These are phyloP conservation scores for Penicillium crustosum DNA, from an alignment of 2,329 filamentous ascomycete species.

Conservation along the genomic window DNA sequence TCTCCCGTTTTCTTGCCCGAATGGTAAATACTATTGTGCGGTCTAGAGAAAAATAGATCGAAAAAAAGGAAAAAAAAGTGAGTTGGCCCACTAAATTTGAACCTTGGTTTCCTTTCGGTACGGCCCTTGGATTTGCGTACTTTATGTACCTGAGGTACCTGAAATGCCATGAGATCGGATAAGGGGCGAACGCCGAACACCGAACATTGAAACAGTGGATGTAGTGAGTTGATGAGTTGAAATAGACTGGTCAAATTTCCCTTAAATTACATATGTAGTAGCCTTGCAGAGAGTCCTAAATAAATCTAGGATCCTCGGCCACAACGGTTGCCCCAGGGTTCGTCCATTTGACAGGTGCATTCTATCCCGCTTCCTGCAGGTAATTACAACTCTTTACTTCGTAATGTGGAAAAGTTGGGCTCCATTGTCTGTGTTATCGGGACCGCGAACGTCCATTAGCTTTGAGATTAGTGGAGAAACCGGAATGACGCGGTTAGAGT, in stretches of 20 bases:
- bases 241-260: background rate
- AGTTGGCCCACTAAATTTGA: conserved; percentile 5
- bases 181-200: background rate
- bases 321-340: conserved; percentile 30
- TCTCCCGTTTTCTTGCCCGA: background rate
- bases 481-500: conserved; percentile 10
- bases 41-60: background rate
- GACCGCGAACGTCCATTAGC: conserved; percentile 9
- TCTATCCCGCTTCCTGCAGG: conserved; percentile 17
- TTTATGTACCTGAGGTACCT: background rate
- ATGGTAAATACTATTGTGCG: background rate
- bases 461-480: conserved; percentile 6
- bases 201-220: conserved; percentile 5
- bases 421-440: conserved; percentile 19
- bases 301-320: conserved; percentile 17
- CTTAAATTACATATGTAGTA: background rate
- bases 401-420: background rate
- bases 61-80: background rate
- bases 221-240: background rate
- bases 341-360: conserved; percentile 23
- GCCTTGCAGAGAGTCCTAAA: conserved; percentile 1
- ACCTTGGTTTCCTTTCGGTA: conserved; percentile 19
- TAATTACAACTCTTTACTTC: conserved; percentile 10
- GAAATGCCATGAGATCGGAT: conserved; percentile 6
- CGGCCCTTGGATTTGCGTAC: conserved; percentile 16